These are phyloP conservation scores for Cicer arietinum DNA, from an alignment of 306 rosid species.

Conservation along the genomic window DNA sequence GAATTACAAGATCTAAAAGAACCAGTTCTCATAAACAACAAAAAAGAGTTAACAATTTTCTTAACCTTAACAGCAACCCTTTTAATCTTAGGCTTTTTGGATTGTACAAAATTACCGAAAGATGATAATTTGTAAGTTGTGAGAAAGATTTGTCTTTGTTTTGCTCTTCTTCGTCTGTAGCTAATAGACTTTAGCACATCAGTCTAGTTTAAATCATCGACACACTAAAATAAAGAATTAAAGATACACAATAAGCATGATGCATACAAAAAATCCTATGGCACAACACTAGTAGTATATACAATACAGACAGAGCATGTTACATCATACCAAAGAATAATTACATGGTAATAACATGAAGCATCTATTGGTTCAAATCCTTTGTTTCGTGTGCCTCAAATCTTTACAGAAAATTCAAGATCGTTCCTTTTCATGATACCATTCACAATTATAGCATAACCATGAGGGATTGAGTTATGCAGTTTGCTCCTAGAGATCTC, in stretches of 20 bases:
- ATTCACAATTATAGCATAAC: slow-evolving; percentile 26
- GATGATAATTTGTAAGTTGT: too few species aligned
- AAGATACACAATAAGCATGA: slow-evolving; percentile 32
- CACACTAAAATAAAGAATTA: slow-evolving; percentile 20
- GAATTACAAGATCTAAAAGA: too few species aligned
- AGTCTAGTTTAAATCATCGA: background rate
- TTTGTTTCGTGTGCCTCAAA: slow-evolving; percentile 25
- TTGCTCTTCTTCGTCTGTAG: too few species aligned
- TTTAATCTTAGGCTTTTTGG: too few species aligned
- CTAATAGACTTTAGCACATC: background rate
- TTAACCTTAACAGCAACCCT: too few species aligned
- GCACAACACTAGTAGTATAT: slow-evolving; percentile 9
- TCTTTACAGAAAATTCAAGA: slow-evolving; percentile 25
- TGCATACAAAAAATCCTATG: slow-evolving; percentile 8
- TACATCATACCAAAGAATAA: slow-evolving; percentile 33
- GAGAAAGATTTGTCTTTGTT: too few species aligned
- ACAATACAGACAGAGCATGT: background rate
- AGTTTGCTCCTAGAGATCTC: slow-evolving; percentile 22
- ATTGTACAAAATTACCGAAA: too few species aligned
- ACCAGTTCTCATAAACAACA: too few species aligned
- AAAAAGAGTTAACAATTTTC: too few species aligned
- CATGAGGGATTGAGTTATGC: slow-evolving; percentile 14
- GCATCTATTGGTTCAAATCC: slow-evolving; percentile 28
- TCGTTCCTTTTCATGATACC: slow-evolving; percentile 31
- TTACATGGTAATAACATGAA: slow-evolving; percentile 37